Conservation (phyloP, 2,329 filamentous ascomycete genomes). For the Aureobasidium melanogenum region DNA sequence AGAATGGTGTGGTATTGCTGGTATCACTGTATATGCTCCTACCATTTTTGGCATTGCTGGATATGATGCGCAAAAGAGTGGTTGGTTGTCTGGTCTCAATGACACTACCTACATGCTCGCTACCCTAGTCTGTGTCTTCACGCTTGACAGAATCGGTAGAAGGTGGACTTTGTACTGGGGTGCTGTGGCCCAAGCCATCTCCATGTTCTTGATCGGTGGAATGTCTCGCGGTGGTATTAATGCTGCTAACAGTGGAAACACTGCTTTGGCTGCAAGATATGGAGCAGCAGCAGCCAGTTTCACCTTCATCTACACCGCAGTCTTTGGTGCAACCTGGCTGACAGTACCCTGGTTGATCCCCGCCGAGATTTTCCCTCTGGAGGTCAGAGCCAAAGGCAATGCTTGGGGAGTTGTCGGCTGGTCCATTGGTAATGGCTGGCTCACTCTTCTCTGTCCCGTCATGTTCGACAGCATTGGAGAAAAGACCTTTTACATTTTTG, state of each 20-base stretch:
- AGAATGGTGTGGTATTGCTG: constrained; percentile 28
- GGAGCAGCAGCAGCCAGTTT: constrained; percentile 58
- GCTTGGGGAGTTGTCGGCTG: constrained; percentile 69
- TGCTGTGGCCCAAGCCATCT: constrained; percentile 25
- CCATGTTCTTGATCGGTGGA: constrained; percentile 26
- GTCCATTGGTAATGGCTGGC: constrained; percentile 60
- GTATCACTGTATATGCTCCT: constrained; percentile 30
- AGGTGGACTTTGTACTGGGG: constrained; percentile 29
- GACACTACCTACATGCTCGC: constrained; percentile 28
- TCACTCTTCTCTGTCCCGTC: constrained; percentile 33
- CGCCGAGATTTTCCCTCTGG: constrained; percentile 64
- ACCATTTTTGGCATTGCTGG: constrained; percentile 28
- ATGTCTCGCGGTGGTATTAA: constrained; percentile 23
- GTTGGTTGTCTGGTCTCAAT: constrained; percentile 36
- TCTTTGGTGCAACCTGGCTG: constrained; percentile 58
- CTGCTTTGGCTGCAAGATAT: constrained; percentile 18
- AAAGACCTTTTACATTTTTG: constrained; percentile 68
- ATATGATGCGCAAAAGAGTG: constrained; percentile 26
- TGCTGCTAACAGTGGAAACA: constrained; percentile 19
- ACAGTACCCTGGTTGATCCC: constrained; percentile 42
- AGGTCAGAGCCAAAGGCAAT: constrained; percentile 64
- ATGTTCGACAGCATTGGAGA: constrained; percentile 57
- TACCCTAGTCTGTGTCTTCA: constrained; percentile 29
- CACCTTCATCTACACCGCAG: constrained; percentile 59
- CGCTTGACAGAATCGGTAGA: constrained; percentile 27